Evolutionary conservation across 2,329 filamentous ascomycete genomes (phyloP).

Genomic region (Fusarium lateritium): DNA sequence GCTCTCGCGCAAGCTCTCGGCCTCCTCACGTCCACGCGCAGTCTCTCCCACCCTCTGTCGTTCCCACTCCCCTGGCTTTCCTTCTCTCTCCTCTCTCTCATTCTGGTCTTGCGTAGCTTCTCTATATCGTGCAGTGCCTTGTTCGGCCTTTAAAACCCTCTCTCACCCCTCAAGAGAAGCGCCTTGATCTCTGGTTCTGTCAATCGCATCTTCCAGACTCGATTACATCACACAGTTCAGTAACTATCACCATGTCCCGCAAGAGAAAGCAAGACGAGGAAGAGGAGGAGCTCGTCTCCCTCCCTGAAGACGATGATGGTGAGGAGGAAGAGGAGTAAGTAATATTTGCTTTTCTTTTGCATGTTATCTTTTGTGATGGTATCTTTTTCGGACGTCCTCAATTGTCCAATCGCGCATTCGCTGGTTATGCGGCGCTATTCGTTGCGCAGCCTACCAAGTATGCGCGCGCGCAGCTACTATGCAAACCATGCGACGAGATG

Average conservation of each 20-base stretch:
- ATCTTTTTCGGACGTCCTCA: not conserved
- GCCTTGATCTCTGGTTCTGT: conserved; percentile 6
- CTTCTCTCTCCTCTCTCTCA: conserved; percentile 35
- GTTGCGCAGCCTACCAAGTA: conserved; percentile 35
- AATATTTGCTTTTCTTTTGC: conserved; percentile 9
- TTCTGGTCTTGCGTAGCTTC: conserved; percentile 27
- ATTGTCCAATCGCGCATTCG: conserved; percentile 34
- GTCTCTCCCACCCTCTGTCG: conserved; percentile 44
- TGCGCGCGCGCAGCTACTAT: conserved; percentile 42
- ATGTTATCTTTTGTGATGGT: conserved; percentile 17
- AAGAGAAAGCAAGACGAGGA: conserved; percentile 70
- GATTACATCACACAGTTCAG: conserved; percentile 19
- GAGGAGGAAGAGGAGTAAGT: conserved; percentile 70
- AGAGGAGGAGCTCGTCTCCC: conserved; percentile 68
- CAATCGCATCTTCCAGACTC: conserved; percentile 29
- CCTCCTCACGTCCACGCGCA: conserved; percentile 37
- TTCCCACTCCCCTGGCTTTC: conserved; percentile 42
- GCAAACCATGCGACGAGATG: conserved; percentile 33
- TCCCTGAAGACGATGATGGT: conserved; percentile 66
- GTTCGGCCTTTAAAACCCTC: conserved; percentile 37
- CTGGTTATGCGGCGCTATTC: conserved; percentile 19
- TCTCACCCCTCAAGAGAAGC: conserved; percentile 31
- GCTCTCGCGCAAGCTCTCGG: conserved; percentile 40
- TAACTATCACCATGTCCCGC: conserved; percentile 60
- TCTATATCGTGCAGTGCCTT: conserved; percentile 37